A percentile compares a stretch with the other conserved stretches of the same genome.
Conservation (phyloP, 495 filamentous ascomycete genomes). For the Penicillium simplicissimum region DNA sequence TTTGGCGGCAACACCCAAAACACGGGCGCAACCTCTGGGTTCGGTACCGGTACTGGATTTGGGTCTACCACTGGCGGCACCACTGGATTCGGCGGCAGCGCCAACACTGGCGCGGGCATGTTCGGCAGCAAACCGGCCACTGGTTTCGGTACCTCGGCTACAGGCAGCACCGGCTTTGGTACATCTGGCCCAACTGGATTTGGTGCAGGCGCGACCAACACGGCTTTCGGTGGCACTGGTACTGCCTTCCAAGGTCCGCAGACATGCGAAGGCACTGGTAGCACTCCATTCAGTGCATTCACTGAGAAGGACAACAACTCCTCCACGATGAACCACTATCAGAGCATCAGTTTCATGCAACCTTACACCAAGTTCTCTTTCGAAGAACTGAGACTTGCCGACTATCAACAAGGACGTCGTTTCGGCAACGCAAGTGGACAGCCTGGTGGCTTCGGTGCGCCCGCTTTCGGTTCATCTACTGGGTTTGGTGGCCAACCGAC, state of each 20-base stretch:
- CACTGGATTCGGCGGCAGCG: conserved; percentile 44
- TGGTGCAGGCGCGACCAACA: conserved; percentile 31
- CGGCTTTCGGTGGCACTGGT: conserved; percentile 45
- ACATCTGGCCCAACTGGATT: conserved; percentile 28
- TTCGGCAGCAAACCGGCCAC: conserved; percentile 46
- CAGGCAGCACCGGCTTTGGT: conserved; percentile 34
- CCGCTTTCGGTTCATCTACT: conserved; percentile 40
- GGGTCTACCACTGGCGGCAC: conserved; percentile 38
- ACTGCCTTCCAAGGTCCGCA: conserved; percentile 50
- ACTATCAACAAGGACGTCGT: conserved; percentile 85
- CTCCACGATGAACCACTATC: conserved; percentile 68
- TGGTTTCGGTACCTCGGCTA: conserved; percentile 42
- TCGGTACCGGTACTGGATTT: neutral
- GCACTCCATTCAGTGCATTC: conserved; percentile 68
- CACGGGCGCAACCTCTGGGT: conserved; percentile 1
- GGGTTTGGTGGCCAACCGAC: conserved; percentile 45
- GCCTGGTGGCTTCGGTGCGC: conserved; percentile 76
- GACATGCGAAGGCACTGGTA: conserved; percentile 68
- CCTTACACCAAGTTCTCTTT: conserved; percentile 86
- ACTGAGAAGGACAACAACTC: conserved; percentile 76
- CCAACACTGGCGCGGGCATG: conserved; percentile 51
- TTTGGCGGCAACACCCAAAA: conserved; percentile 21
- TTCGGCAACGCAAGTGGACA: conserved; percentile 79
- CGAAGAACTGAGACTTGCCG: conserved; percentile 85
- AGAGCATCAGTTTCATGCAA: conserved; percentile 83